Evolutionary conservation across 345 rosid species (phyloP), one percentile per base, ranked within the genome.

Genomic region (Populus deltoides): DNA sequence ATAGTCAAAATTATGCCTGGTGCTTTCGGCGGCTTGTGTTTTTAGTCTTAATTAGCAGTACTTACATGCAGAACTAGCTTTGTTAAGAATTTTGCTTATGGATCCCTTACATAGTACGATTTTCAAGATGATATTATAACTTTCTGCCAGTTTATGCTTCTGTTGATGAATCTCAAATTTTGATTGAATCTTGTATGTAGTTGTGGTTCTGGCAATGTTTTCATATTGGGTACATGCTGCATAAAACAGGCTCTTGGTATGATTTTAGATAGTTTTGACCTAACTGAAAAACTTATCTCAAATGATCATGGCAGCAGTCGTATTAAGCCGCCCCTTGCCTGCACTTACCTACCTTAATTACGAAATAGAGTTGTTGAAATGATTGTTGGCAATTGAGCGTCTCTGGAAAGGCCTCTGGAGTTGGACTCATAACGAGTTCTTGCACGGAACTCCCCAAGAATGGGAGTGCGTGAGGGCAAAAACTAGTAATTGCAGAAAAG

Each of bases 61-160:
- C 70, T 65, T 43, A 76, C 57, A 18, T 69, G 11, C 68, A 71
- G 79, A 72, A 80, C 79, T 68, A 77, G 61, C 82, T 29, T 71
- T 74, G 27, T 75, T 55, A 38, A 38, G 69, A 31, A 43, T 47
- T 51, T 53, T 80, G 73, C 68, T 73, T 76, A 47, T 63, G 78
- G 75, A 55, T 62, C 76, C 49, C 45, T 18, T 49, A n/a, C 49
- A n/a, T 38, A n/a, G 76, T 63, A 63, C 51, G 80, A 35, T 67
- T 68, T 77, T 80, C 20, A 33, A 18, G 33, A 78, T 71, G 81
- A 67, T 80, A 69, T 65, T 43, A 10, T 55, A 39, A 45, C 43
- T n/a, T 15, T 57, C 31, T 49, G 16, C 68, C 33, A n/a, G 49
- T 70, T 73, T 62, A 69, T 73, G 68, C 77, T 76, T 16, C 15